phyloP scores from a whole-genome alignment of 805 yeast genomes.

The Isabelozyma gotoi region DNA sequence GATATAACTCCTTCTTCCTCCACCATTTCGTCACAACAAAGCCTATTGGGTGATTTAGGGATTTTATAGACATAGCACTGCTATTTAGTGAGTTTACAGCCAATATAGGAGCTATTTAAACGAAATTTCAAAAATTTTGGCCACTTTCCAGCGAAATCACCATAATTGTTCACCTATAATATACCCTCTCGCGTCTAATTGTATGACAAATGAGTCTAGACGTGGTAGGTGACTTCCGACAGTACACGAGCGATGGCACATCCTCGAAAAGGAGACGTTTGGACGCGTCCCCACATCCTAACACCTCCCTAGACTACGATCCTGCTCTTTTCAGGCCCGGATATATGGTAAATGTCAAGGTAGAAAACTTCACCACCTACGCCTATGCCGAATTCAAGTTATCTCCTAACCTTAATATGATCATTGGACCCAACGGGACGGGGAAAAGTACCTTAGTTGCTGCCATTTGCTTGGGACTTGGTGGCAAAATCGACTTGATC shows the following conservation, averaged over 20 bases:
- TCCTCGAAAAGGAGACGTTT: background rate
- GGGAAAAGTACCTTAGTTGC: slow-evolving; percentile 94
- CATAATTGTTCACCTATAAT: too few species aligned
- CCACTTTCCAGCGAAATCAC: too few species aligned
- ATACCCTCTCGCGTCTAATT: background rate
- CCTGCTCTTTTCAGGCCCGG: slow-evolving; percentile 37
- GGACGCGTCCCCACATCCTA: background rate
- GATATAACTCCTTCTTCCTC: too few species aligned
- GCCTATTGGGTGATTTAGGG: too few species aligned
- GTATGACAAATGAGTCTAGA: background rate
- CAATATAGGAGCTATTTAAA: too few species aligned
- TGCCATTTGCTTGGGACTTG: slow-evolving; percentile 86
- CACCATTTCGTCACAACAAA: too few species aligned
- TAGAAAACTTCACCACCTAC: slow-evolving; percentile 69
- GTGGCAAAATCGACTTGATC: slow-evolving; percentile 71
- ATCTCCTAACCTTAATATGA: slow-evolving; percentile 84
- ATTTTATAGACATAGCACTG: too few species aligned
- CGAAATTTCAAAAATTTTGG: too few species aligned
- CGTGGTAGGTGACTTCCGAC: background rate
- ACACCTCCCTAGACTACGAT: background rate
- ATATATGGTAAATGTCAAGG: slow-evolving; percentile 48
- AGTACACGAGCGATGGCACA: background rate
- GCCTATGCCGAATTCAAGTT: slow-evolving; percentile 66
- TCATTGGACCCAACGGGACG: slow-evolving; percentile 95
- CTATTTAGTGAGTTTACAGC: too few species aligned